Conservation (phyloP, 2,329 filamentous ascomycete species). For the Periconia digitata region DNA sequence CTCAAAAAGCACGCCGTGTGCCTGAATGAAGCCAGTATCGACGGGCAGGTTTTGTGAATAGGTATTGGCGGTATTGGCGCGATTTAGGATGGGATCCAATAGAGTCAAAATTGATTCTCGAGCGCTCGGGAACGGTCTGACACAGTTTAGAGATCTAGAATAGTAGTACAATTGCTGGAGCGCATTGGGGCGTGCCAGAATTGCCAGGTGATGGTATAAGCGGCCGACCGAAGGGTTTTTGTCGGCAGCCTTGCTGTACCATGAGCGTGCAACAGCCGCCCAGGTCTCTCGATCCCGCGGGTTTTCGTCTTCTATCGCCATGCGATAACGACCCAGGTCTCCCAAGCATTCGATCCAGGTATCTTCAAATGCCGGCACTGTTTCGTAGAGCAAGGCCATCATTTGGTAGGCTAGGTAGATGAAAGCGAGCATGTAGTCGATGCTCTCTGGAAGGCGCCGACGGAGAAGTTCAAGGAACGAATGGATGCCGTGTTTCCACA, state of each 20-base stretch:
- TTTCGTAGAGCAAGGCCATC: constrained; percentile 85
- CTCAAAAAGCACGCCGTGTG: constrained; percentile 66
- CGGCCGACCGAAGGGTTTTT: constrained; percentile 73
- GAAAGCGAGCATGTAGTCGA: constrained; percentile 89
- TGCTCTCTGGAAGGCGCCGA: constrained; percentile 70
- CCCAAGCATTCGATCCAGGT: constrained; percentile 95
- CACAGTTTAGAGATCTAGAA: constrained; percentile 68
- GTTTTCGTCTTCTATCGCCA: constrained; percentile 88
- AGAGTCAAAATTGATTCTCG: constrained; percentile 70
- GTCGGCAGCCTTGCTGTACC: constrained; percentile 84
- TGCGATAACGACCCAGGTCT: constrained; percentile 80
- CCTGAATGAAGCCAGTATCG: constrained; percentile 64
- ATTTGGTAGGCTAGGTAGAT: constrained; percentile 89
- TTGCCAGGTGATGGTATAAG: constrained; percentile 86
- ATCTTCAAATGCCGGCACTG: constrained; percentile 77
- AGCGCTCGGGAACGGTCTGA: constrained; percentile 67
- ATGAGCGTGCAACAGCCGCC: constrained; percentile 76
- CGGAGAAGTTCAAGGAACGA: constrained; percentile 71
- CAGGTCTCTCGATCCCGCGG: constrained; percentile 75
- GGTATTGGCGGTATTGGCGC: constrained; percentile 23
- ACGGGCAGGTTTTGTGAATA: constrained; percentile 45
- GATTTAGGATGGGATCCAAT: constrained; percentile 56
- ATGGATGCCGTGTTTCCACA: constrained; percentile 95
- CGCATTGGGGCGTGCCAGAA: constrained; percentile 69
- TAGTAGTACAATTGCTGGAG: constrained; percentile 75